These are phyloP conservation scores for Colletotrichum australisinense DNA, from an alignment of 2,329 filamentous ascomycete species.

Conservation along the genomic window DNA sequence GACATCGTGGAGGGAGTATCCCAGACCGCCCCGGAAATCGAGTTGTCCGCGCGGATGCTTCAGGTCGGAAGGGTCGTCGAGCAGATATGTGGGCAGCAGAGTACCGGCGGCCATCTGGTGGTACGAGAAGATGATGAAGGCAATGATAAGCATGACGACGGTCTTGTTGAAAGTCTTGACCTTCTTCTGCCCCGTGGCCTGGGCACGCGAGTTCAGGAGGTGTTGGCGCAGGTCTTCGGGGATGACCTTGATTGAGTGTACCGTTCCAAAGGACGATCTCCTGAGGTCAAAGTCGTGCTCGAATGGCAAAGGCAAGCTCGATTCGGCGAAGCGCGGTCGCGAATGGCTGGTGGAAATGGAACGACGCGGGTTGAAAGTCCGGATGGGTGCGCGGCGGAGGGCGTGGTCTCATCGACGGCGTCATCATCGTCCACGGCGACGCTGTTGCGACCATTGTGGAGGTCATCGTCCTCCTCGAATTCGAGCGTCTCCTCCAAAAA, in stretches of 20 bases:
- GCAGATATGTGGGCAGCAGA: constrained; percentile 55
- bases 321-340: constrained; percentile 46
- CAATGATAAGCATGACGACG: constrained; percentile 54
- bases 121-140: constrained; percentile 54
- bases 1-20: constrained; percentile 71
- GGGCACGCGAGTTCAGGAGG: constrained; percentile 11
- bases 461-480: constrained; percentile 22
- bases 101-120: constrained; percentile 59
- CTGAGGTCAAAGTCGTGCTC: constrained; percentile 50
- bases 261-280: constrained; percentile 53
- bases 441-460: constrained; percentile 26
- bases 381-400: constrained; percentile 41
- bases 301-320: constrained; percentile 46
- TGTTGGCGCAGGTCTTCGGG: constrained; percentile 36
- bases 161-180: constrained; percentile 49
- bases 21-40: constrained; percentile 70
- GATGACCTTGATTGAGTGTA: constrained; percentile 50
- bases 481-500: constrained; percentile 66
- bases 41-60: constrained; percentile 42
- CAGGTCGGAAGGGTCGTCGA: constrained; percentile 45
- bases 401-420: constrained; percentile 42
- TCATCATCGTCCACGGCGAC: constrained; percentile 39
- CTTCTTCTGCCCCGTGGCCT: constrained; percentile 13
- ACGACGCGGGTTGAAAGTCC: constrained; percentile 32
- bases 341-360: constrained; percentile 38